A percentile compares a stretch with the other conserved stretches of the same genome.
Conservation (phyloP, 805 yeast genomes). For the Spathaspora girioi region DNA sequence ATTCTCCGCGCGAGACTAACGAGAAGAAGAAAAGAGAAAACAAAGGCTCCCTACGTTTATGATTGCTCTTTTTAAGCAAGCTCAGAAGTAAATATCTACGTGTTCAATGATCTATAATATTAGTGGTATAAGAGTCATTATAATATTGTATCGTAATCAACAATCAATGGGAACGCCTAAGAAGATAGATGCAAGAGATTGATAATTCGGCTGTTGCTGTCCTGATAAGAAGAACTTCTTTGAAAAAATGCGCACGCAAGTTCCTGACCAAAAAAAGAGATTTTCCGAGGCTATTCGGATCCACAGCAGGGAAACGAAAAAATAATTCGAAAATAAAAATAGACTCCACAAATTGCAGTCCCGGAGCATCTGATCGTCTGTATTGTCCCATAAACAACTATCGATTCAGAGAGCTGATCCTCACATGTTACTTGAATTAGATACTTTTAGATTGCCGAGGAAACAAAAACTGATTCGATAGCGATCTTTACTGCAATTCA, state of each 20-base stretch:
- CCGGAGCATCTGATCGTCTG: neutral
- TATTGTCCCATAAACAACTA: no score
- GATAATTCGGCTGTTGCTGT: neutral
- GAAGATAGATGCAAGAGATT: no score
- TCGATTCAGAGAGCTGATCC: no score
- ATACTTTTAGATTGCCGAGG: no score
- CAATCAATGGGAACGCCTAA: no score
- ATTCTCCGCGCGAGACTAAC: neutral
- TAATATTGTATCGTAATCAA: no score
- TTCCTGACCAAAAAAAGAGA: neutral
- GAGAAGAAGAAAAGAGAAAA: neutral
- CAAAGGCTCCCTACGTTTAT: neutral
- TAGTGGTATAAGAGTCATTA: no score
- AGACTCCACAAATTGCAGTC: neutral
- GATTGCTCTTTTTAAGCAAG: neutral
- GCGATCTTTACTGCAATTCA: neutral
- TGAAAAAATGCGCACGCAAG: neutral
- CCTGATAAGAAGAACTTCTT: neutral
- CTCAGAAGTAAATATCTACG: no score
- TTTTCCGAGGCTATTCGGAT: neutral
- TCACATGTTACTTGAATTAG: no score
- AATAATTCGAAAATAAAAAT: neutral
- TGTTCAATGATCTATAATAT: no score
- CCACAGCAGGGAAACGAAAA: neutral
- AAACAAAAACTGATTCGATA: no score